Percentiles rank a stretch among this genome's conserved stretches.
Conservation (phyloP, 2,329 filamentous ascomycete genomes). For the Apiospora pterosperma region DNA sequence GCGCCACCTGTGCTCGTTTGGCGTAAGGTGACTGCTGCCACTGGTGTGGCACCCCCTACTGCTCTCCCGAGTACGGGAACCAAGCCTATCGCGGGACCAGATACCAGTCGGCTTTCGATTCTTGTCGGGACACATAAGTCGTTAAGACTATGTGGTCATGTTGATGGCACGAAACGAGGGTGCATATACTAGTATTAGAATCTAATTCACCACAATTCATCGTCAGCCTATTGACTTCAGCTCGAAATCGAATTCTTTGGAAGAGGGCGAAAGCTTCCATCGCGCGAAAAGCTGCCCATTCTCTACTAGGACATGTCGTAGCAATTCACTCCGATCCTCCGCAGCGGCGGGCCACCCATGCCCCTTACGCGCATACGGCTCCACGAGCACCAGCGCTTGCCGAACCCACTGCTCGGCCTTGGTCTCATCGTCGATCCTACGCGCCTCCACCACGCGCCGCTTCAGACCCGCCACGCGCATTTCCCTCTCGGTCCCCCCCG, state of each 20-base stretch:
- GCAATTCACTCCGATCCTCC: constrained; percentile 2
- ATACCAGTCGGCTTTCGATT: no score
- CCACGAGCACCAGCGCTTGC: constrained; percentile 3
- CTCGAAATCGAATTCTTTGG: constrained; percentile 6
- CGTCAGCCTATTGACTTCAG: constrained; percentile 6
- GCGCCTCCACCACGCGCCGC: not conserved
- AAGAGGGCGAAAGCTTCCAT: constrained; percentile 8
- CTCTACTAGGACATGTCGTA: constrained; percentile 5
- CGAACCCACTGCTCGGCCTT: constrained; percentile 1
- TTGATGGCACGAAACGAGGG: no score
- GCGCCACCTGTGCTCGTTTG: no score
- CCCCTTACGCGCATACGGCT: constrained; percentile 7
- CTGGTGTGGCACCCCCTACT: no score
- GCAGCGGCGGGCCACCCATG: not conserved
- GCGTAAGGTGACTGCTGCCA: no score
- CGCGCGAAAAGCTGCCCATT: constrained; percentile 9
- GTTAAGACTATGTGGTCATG: no score
- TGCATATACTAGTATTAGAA: no score
- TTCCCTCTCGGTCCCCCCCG: not conserved
- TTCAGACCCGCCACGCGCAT: constrained; percentile 2
- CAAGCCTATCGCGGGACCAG: no score
- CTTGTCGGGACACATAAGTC: no score
- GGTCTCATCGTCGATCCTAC: not conserved
- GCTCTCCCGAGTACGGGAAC: no score
- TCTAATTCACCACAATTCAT: no score